These are phyloP conservation scores for Pleomassaria siparia DNA, from an alignment of 2,329 filamentous ascomycete species.

Conservation along the genomic window DNA sequence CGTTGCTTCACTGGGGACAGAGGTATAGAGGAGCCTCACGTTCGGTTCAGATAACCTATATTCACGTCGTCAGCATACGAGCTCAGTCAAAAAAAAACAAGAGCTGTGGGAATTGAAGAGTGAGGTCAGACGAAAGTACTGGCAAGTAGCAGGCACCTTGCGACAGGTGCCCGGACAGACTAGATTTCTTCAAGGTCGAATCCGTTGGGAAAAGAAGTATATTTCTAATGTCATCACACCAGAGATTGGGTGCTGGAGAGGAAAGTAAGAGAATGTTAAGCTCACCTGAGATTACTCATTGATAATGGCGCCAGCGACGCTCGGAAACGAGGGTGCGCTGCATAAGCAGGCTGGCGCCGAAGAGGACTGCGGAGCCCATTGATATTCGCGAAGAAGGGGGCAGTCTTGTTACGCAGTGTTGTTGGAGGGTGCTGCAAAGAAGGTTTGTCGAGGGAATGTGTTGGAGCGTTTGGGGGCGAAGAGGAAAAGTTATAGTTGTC, in stretches of 20 bases:
- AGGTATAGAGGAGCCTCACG: not conserved
- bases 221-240: constrained; percentile 73
- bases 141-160: constrained; percentile 82
- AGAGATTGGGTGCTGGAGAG: constrained; percentile 19
- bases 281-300: constrained; percentile 17
- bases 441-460: not conserved
- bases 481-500: not conserved
- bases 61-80: constrained; percentile 4
- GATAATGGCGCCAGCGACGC: not conserved
- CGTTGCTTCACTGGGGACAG: too few species aligned
- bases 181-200: constrained; percentile 81
- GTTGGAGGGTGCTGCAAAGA: not conserved
- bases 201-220: constrained; percentile 87
- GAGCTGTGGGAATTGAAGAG: not conserved
- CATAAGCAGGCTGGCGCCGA: not conserved
- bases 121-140: constrained; percentile 78
- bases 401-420: not conserved
- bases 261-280: constrained; percentile 9
- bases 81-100: not conserved
- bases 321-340: not conserved
- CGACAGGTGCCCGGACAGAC: constrained; percentile 66
- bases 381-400: not conserved
- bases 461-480: not conserved
- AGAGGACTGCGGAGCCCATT: not conserved
- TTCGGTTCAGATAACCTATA: not conserved